Conservation (phyloP, 495 filamentous ascomycete genomes). For the Xylaria flabelliformis region DNA sequence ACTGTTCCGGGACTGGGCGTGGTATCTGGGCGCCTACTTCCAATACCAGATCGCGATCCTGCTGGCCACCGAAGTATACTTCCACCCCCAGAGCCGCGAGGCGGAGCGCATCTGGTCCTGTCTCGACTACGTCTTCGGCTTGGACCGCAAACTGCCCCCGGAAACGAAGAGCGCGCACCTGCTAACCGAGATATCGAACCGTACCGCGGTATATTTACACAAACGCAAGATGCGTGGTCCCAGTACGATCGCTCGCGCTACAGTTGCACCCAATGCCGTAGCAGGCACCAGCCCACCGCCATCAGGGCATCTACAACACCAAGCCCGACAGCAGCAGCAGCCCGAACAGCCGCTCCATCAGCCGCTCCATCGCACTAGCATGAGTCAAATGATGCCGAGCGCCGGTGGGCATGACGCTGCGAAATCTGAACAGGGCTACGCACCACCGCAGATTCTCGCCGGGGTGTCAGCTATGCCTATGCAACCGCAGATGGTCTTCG, state of each 20-base stretch:
- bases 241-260: slow-evolving; percentile 42
- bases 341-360: slow-evolving; percentile 11
- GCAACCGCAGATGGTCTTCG: slow-evolving; percentile 35
- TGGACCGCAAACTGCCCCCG: slow-evolving; percentile 55
- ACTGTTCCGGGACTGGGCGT: slow-evolving; percentile 58
- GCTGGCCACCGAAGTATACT: slow-evolving; percentile 61
- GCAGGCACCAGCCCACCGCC: slow-evolving; percentile 37
- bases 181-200: slow-evolving; percentile 48
- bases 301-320: slow-evolving; percentile 25
- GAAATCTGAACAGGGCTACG: slow-evolving; percentile 16
- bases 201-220: slow-evolving; percentile 48
- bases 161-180: slow-evolving; percentile 49
- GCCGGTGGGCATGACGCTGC: not conserved
- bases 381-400: not conserved
- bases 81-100: slow-evolving; percentile 59
- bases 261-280: slow-evolving; percentile 47
- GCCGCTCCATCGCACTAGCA: not conserved
- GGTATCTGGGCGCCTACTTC: slow-evolving; percentile 63
- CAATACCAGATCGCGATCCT: slow-evolving; percentile 63
- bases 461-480: slow-evolving; percentile 22
- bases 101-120: slow-evolving; percentile 71
- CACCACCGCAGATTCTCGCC: not conserved
- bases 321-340: slow-evolving; percentile 26
- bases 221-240: slow-evolving; percentile 57
- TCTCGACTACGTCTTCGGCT: slow-evolving; percentile 72